These are phyloP conservation scores for Galerina sulciceps DNA, from an alignment of 768 basidiomycete genomes.

Conservation along the genomic window DNA sequence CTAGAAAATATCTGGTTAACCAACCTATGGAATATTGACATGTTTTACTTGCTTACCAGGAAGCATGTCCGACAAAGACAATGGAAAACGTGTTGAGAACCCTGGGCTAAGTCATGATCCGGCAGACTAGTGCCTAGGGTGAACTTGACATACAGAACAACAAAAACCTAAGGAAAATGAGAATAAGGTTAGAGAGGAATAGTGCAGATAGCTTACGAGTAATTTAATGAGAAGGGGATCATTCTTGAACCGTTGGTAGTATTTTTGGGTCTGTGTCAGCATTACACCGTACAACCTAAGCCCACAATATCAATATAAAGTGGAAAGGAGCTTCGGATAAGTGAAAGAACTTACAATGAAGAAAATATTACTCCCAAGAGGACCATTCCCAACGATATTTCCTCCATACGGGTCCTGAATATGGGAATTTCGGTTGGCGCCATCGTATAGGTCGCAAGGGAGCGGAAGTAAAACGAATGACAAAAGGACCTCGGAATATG, in stretches of 20 bases:
- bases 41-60: conserved; percentile 25
- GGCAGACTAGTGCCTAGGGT: not conserved
- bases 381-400: conserved; percentile 36
- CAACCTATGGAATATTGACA: not conserved
- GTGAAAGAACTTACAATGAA: conserved; percentile 27
- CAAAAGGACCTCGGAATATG: not conserved
- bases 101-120: conserved; percentile 7
- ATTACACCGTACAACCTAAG: conserved; percentile 34
- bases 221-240: conserved; percentile 31
- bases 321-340: not conserved
- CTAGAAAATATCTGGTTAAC: not conserved
- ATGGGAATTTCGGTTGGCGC: not conserved
- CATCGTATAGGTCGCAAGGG: not conserved
- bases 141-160: conserved; percentile 25
- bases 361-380: conserved; percentile 36
- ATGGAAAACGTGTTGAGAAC: conserved; percentile 33
- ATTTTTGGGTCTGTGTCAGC: conserved; percentile 36
- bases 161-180: conserved; percentile 15
- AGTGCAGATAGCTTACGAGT: conserved; percentile 18
- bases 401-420: conserved; percentile 20
- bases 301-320: not conserved
- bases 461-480: not conserved
- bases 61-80: conserved; percentile 33
- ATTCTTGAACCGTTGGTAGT: conserved; percentile 33
- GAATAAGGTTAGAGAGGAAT: not conserved